Base-by-base conservation (phyloP, 2,329 filamentous ascomycete genomes). In the Colletotrichum zoysiae region DNA sequence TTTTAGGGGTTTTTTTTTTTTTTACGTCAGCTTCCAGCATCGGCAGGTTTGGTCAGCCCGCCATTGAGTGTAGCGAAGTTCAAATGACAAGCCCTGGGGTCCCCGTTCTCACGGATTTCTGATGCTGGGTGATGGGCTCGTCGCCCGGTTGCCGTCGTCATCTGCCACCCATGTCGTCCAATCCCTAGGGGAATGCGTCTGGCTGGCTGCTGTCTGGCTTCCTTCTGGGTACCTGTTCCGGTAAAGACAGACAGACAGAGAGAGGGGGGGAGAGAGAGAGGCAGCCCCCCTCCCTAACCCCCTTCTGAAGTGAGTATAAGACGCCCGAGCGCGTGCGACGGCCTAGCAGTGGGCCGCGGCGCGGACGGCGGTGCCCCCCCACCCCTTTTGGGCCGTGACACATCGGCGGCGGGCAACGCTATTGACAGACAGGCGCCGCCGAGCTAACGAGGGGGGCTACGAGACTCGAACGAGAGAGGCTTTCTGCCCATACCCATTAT, bases 351-450 rank as follows among this genome's bases (percentile, higher is more conserved):
- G 40, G 40, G 69, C 7, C 9, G 18, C 42, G 46, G 59, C 23
- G 44, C 59, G 46, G 44, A n/a, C 58, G 35, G 57, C 58, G 35
- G 57, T 18, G 8, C 7, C 5, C 23, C 11, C 14, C 14, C 12
- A 12, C 18, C 14, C 6, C 6, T 20, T 38, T 30, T 58, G 46
- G 38, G 20, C 18, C 33, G 51, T 33, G 58, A 33, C 30, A 60
- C 48, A 64, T 50, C 33, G 12, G 30, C 33, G 59, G 65, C 44
- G 69, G 46, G 8, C 44, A 55, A 65, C 69, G 69, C 65, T 71
- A 71, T 71, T 71, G 69, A 64, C 65, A 51, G 46, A 53, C 46
- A 30, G 40, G 35, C 35, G 55, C 33, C 51, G 16, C 42, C 60
- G 51, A 30, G 60, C 46, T 62, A 46, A 62, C 7, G 33, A 26